A percentile compares a stretch with the other conserved stretches of the same genome.
phyloP scores from a whole-genome alignment of 2,329 filamentous ascomycete genomes.

The Hypoxylon sp. region DNA sequence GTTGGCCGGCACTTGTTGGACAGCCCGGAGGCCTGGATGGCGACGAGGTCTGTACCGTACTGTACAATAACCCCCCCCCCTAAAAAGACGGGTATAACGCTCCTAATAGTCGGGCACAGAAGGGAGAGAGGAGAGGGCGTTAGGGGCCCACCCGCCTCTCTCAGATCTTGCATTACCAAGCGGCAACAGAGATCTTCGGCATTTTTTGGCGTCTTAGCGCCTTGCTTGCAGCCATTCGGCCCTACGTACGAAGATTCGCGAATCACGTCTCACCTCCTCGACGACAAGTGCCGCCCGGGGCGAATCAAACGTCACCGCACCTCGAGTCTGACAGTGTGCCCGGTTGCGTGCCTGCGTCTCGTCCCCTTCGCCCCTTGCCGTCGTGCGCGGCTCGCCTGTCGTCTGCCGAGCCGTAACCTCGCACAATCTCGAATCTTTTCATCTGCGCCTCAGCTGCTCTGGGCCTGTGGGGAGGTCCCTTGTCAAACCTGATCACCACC shows the following conservation, averaged over 20 bases:
- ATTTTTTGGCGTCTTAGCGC: constrained; percentile 36
- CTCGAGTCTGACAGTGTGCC: constrained; percentile 35
- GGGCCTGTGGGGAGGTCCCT: constrained; percentile 19
- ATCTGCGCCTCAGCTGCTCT: constrained; percentile 21
- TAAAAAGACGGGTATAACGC: no score
- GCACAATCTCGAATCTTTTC: constrained; percentile 23
- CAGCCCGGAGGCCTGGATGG: constrained; percentile 18
- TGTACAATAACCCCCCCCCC: no score
- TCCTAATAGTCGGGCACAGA: no score
- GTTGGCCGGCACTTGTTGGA: constrained; percentile 31
- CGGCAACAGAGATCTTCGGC: constrained; percentile 37
- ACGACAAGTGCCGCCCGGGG: constrained; percentile 32
- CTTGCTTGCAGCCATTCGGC: constrained; percentile 39
- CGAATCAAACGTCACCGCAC: constrained; percentile 33
- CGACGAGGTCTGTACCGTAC: no score
- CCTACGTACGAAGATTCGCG: constrained; percentile 36
- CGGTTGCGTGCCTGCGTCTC: constrained; percentile 35
- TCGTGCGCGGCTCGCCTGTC: constrained; percentile 34
- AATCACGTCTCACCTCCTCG: constrained; percentile 41
- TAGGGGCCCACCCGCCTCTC: constrained; percentile 14
- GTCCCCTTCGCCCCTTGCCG: constrained; percentile 6
- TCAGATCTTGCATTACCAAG: constrained; percentile 37
- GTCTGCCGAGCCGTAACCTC: constrained; percentile 32
- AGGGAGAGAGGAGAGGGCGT: background rate
- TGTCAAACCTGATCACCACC: constrained; percentile 6